Conservation (phyloP, 495 filamentous ascomycete genomes). For the Cetradonia linearis region DNA sequence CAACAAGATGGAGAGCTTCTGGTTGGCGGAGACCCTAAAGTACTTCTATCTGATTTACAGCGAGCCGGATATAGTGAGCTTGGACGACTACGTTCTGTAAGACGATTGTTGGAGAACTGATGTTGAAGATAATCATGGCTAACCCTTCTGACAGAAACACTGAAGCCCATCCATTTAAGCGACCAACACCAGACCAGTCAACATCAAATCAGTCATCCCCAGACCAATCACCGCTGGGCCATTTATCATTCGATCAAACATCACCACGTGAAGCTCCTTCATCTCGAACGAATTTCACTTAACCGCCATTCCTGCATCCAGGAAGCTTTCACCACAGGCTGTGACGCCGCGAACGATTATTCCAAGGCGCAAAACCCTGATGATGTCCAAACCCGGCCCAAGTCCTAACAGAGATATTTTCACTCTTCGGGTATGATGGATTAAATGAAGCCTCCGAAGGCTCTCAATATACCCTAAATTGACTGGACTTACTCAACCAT, state of each 20-base stretch:
- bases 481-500: neutral
- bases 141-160: conserved; percentile 46
- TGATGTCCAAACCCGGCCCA: neutral
- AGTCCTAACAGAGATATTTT: neutral
- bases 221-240: neutral
- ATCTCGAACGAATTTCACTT: neutral
- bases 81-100: conserved; percentile 60
- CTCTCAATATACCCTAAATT: neutral
- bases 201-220: neutral
- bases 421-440: neutral
- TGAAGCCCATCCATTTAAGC: conserved; percentile 63
- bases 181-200: conserved; percentile 27
- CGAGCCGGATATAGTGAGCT: conserved; percentile 52
- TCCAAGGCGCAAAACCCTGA: neutral
- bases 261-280: neutral
- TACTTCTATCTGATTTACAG: conserved; percentile 89
- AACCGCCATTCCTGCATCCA: neutral
- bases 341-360: neutral
- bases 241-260: neutral
- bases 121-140: neutral
- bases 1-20: conserved; percentile 49
- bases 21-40: conserved; percentile 75
- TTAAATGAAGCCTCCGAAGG: neutral
- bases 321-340: neutral
- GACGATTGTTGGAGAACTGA: conserved; percentile 19